Evolutionary conservation across 1,284 basidiomycete species (phyloP).

Genomic region (Austroboletus novae-zelandiae): DNA sequence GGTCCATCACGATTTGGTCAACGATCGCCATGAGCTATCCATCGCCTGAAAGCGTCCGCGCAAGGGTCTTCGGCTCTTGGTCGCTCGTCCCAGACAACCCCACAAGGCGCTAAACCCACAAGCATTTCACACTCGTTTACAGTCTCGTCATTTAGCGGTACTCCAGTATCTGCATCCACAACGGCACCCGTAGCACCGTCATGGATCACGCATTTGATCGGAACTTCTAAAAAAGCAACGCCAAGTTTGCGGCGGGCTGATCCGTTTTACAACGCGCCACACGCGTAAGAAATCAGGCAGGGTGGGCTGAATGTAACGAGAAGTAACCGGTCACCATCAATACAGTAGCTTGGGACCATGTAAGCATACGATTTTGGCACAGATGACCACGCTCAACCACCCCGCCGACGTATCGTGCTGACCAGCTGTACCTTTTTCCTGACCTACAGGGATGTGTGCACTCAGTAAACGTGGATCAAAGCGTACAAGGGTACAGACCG

Average conservation of each 20-base stretch:
- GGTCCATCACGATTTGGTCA: conserved; percentile 14
- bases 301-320: conserved; percentile 2
- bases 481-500: conserved; percentile 24
- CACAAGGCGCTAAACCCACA: conserved; percentile 7
- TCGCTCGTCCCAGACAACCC: conserved; percentile 9
- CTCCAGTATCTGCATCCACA: conserved; percentile 3
- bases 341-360: conserved; percentile 4
- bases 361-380: conserved; percentile 7
- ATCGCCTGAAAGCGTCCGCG: conserved; percentile 16
- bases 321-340: conserved; percentile 3
- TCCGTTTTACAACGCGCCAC: conserved; percentile 8
- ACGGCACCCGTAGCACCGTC: conserved; percentile 13
- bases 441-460: conserved; percentile 37
- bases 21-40: conserved; percentile 21
- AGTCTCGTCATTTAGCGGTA: conserved; percentile 4
- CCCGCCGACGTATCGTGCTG: conserved; percentile 48
- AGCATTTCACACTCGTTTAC: conserved; percentile 7
- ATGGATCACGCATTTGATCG: conserved; percentile 11
- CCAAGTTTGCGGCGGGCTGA: conserved; percentile 13
- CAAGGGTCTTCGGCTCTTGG: conserved; percentile 22
- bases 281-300: conserved; percentile 3
- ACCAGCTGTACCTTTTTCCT: conserved; percentile 52
- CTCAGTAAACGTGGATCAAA: conserved; percentile 10
- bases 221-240: conserved; percentile 6
- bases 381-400: conserved; percentile 31